Base-by-base conservation (phyloP, 192 early-diverging fungal genomes). In the Cladochytrium replicatum region DNA sequence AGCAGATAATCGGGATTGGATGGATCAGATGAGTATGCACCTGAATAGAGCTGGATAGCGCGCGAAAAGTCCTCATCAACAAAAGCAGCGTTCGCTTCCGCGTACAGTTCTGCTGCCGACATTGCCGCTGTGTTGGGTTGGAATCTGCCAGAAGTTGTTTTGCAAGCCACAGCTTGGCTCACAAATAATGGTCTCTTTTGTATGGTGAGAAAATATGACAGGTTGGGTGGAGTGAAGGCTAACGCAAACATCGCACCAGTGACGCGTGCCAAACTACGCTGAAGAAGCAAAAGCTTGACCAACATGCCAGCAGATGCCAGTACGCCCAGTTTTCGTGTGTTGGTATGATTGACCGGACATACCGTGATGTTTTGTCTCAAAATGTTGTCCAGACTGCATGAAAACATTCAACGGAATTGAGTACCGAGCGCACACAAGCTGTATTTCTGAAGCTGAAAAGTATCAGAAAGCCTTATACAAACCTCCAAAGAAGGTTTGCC, bases 381-480 rank as follows among this genome's bases (percentile, higher is more conserved):
- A n/a, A n/a, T n/a, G n/a, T n/a, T n/a, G n/a, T 59, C 6, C 26
- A 60, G 94, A 97, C 64, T 97, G 93, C 62, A 75, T 75, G 6
- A 74, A 63, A 13, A 89, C 87, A 34, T 97, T 97, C 66, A 60
- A 72, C 21, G 86, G 87, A 39, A 69, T 61, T 32, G 27, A 69
- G 58, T 93, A 90, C 67, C 69, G 82, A 29, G 56, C 71, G 21
- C 94, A 98, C 63, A 91, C 83, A 1, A 77, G 74, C 2, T 98
- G 94, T 62, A 92, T 98, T 15, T 80, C 78, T 8, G 94, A 98
- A 55, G 86, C 82, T 0, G 86, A 98, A 70, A 98, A 98, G 59
- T 94, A 93, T 61, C 80, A 93, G 56, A 85, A 85, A 52, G 55
- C 71, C n/a, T 60, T 88, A 25, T 88, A 86, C 64, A 83, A 87